Evolutionary conservation across 768 basidiomycete species (phyloP), one percentile per base, ranked within the genome.

Genomic region (Lentinula sp.): DNA sequence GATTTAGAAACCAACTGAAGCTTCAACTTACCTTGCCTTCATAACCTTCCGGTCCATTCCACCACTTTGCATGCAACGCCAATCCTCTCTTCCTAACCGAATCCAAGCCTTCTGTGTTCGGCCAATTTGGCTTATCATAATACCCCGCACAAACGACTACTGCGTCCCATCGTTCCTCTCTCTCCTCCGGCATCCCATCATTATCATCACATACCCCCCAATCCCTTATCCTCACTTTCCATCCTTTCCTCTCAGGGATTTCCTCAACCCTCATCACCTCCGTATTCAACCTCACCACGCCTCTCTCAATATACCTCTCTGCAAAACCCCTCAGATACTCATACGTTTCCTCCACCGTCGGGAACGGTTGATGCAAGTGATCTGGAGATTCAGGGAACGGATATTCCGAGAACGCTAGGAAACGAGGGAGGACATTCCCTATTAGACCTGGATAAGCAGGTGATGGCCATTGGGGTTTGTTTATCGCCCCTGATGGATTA

Each of bases 371-470:
- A 28, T 28, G 28, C 28, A 28, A 28, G 28, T 28, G 28, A 28
- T 28, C 28, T 28, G 28, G 28, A 28, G 28, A 4, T 28, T 28
- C 28, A 28, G 28, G 28, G 28, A 28, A 28, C 28, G 28, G 28
- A 28, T 28, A 28, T 28, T 28, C 28, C 28, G 28, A 28, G 28
- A 28, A 28, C 28, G 28, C 28, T 28, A 28, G 0, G 3, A 28
- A 28, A 28, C 28, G 28, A 28, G 28, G 73, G 74, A 4, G 77
- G 77, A 82, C 78, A 59, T 83, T 82, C 23, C 82, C 80, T 39
- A 83, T 75, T 57, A 83, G 64, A 7, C 70, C 76, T 18, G 74
- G 74, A 57, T 83, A 83, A 0, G 80, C 78, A 1, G 80, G 78
- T 5, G 80, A 77, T 0, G 76, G 71, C 81, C 80, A 83, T 34